Evolutionary conservation across 2,329 filamentous ascomycete genomes (phyloP), one percentile per base, ranked within the genome.

Genomic region (Phyllosticta citribraziliensis): DNA sequence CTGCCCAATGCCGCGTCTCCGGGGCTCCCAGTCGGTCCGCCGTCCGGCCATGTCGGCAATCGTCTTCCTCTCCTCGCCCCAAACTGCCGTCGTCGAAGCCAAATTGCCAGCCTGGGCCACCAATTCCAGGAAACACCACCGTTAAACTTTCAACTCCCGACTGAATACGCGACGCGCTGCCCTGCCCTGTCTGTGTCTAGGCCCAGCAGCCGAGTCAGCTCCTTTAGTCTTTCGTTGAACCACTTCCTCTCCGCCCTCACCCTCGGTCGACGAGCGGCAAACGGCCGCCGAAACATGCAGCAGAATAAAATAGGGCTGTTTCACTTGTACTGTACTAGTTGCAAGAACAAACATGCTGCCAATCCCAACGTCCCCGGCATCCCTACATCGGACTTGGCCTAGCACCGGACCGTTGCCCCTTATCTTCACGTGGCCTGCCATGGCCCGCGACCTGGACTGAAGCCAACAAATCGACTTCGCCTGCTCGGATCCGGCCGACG

Each of bases 401-500:
- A 22, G 20, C 22, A 24, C 57, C 30, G 57, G 52, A 30, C 52
- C 52, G 57, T 55, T 59, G 24, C 57, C 57, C 56, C 50, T n/a
- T 33, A 58, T 58, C 57, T 59, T 59, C 57, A 59, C 57, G 57
- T 59, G 57, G 12, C 25, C n/a, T 40, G 50, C 50, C 50, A 14
- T 40, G 11, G 50, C 40, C 22, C 3, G 3, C 22, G 22, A 22
- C n/a, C n/a, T n/a, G n/a, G n/a, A 22, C 35, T 50, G 20, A 51
- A 4, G 47, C 50, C 22, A 24, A 27, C 51, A 40, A 40, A 2
- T 40, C 33, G 33, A 40, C 33, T 40, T 17, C 11, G 33, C 10
- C 33, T 40, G 33, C 54, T 59, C 57, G 57, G 57, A 55, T 55
- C 57, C 57, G 57, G 57, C 57, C 57, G 57, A 11, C 57, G 57